phyloP scores from a whole-genome alignment of 176 grass and related monocot species.

The Hsuehochloa calcarea region DNA sequence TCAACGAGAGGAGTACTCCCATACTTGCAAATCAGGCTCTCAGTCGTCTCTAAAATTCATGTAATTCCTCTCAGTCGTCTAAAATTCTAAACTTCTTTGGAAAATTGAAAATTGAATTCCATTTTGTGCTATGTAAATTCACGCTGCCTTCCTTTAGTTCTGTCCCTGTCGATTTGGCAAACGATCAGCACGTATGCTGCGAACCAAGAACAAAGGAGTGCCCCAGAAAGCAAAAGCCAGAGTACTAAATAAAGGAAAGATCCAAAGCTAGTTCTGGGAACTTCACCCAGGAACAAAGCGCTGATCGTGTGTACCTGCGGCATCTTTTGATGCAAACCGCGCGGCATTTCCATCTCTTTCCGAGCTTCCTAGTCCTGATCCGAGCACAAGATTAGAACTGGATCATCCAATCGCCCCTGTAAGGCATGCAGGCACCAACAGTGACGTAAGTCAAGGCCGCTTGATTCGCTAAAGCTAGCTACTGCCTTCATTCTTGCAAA shows the following conservation, averaged over 20 bases:
- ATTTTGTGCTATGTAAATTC: neutral
- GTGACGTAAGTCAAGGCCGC: neutral
- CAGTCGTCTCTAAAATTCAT: no score
- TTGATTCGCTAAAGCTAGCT: neutral
- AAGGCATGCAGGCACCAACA: neutral
- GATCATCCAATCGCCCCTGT: neutral
- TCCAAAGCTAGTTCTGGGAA: neutral
- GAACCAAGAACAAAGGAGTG: neutral
- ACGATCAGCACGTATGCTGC: constrained; percentile 17
- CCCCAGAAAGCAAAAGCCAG: constrained; percentile 11
- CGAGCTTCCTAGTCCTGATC: neutral
- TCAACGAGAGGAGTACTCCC: no score
- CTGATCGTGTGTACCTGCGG: neutral
- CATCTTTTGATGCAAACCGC: constrained; percentile 8
- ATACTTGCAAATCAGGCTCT: no score
- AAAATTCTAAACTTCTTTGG: no score
- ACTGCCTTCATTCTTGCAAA: neutral
- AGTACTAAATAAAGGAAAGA: constrained; percentile 18
- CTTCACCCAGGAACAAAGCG: constrained; percentile 30
- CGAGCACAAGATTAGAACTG: neutral
- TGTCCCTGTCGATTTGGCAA: neutral
- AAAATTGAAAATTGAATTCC: no score
- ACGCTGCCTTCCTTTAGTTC: neutral
- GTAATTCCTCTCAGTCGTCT: no score
- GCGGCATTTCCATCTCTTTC: neutral